Percentiles rank a stretch among this genome's conserved stretches.
phyloP scores from a whole-genome alignment of 2,329 filamentous ascomycete genomes.

The Huntiella omanensis region DNA sequence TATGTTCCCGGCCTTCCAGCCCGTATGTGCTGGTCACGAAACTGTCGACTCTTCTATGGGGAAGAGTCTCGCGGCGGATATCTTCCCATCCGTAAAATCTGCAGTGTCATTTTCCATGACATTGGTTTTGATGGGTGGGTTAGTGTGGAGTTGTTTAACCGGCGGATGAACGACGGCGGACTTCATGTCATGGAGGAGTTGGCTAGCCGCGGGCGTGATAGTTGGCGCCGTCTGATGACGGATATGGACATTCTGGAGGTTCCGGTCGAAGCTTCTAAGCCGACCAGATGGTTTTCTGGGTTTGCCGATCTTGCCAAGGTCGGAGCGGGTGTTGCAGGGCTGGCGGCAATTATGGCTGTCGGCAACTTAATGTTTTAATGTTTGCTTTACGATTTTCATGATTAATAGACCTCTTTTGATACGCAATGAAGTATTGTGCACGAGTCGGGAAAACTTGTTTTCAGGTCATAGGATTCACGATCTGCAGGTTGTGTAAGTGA shows the following conservation, averaged over 20 bases:
- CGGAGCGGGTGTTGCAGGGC: too few species aligned
- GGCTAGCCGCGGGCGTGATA: conserved; percentile 36
- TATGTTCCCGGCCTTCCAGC: conserved; percentile 19
- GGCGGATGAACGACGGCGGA: conserved; percentile 33
- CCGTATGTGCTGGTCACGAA: conserved; percentile 60
- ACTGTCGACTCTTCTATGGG: conserved; percentile 40
- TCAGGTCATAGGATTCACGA: too few species aligned
- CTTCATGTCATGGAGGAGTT: conserved; percentile 29
- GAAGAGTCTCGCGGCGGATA: conserved; percentile 46
- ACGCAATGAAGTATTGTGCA: too few species aligned
- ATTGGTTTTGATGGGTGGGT: conserved; percentile 52
- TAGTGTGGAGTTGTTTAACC: conserved; percentile 52
- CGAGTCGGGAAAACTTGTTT: too few species aligned
- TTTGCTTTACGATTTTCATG: too few species aligned
- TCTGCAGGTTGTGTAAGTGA: too few species aligned
- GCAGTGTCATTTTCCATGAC: conserved; percentile 40
- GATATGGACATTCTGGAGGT: conserved; percentile 16
- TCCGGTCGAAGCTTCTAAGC: conserved; percentile 50
- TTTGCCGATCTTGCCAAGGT: too few species aligned
- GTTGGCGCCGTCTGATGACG: conserved; percentile 26
- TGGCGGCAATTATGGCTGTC: too few species aligned
- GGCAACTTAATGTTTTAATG: too few species aligned
- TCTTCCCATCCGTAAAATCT: conserved; percentile 43
- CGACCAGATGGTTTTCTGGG: conserved; percentile 38
- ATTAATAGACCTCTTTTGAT: too few species aligned